Conservation (phyloP, 352 stramenopile species). For the Phytophthora syringae region DNA sequence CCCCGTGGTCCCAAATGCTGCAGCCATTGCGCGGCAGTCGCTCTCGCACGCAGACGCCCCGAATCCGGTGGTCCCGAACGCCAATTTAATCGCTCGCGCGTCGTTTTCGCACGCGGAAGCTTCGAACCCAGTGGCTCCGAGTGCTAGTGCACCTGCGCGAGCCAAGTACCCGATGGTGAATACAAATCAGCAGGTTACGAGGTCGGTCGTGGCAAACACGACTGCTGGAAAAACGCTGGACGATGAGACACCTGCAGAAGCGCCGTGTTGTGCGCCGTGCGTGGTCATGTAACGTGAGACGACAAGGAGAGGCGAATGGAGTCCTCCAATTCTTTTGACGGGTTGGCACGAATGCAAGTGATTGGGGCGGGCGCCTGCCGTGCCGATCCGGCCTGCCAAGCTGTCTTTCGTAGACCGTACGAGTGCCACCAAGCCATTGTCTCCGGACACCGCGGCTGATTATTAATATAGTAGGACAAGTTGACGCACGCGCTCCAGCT, state of each 20-base stretch:
- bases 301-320: slow-evolving; percentile 25
- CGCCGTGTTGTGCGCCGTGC: slow-evolving; percentile 71
- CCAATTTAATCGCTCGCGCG: slow-evolving; percentile 57
- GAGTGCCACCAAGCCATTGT: slow-evolving; percentile 16
- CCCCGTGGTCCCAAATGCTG: slow-evolving; percentile 77
- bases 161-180: slow-evolving; percentile 82
- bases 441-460: slow-evolving; percentile 5
- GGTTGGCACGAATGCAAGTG: slow-evolving; percentile 1
- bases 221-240: slow-evolving; percentile 29
- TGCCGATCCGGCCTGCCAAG: slow-evolving; percentile 5
- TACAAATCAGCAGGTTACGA: slow-evolving; percentile 68
- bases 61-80: slow-evolving; percentile 78
- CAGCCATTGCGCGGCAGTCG: slow-evolving; percentile 58
- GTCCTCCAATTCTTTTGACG: slow-evolving; percentile 12
- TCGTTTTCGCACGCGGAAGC: slow-evolving; percentile 56
- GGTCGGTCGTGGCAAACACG: slow-evolving; percentile 26
- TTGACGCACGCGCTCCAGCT: not conserved
- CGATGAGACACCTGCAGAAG: slow-evolving; percentile 46
- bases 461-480: slow-evolving; percentile 25
- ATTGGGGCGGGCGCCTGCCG: not conserved
- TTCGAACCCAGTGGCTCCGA: slow-evolving; percentile 58
- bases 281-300: slow-evolving; percentile 60
- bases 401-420: slow-evolving; percentile 34
- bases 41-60: slow-evolving; percentile 64
- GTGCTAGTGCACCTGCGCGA: slow-evolving; percentile 45